Evolutionary conservation across 2,329 filamentous ascomycete genomes (phyloP).

Genomic region (Didymosphaeria variabile): DNA sequence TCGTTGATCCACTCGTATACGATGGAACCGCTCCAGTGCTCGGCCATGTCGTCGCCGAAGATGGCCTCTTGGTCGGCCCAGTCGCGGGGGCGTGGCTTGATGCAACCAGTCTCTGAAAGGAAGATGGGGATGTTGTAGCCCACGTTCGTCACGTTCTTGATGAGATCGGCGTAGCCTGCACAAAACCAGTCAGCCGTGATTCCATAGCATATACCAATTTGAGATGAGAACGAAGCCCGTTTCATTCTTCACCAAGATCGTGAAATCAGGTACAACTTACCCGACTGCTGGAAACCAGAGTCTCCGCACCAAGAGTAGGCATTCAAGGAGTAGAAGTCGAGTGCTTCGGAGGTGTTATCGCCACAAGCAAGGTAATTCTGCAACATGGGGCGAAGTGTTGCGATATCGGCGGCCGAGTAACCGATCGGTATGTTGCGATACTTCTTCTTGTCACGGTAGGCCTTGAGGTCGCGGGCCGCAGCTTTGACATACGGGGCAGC

Average conservation of each 20-base stretch:
- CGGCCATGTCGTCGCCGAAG: constrained; percentile 76
- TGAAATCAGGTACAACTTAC: neutral
- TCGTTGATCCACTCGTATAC: constrained; percentile 93
- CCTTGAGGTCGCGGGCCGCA: constrained; percentile 82
- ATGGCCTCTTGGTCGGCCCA: constrained; percentile 80
- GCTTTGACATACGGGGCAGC: constrained; percentile 87
- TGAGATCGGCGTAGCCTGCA: constrained; percentile 72
- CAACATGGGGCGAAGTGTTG: constrained; percentile 70
- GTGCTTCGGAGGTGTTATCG: constrained; percentile 68
- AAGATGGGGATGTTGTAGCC: constrained; percentile 73
- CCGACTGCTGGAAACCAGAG: constrained; percentile 63
- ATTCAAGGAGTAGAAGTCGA: constrained; percentile 88
- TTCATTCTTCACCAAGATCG: too few species aligned
- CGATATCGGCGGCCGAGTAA: constrained; percentile 87
- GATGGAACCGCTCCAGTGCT: constrained; percentile 78
- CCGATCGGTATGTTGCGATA: constrained; percentile 86
- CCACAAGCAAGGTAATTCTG: constrained; percentile 83
- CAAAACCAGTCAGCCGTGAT: neutral
- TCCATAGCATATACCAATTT: neutral
- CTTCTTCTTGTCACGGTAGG: constrained; percentile 76
- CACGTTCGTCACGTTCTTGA: constrained; percentile 71
- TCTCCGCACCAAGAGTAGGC: constrained; percentile 73
- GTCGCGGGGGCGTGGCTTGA: constrained; percentile 66
- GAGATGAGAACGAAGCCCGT: neutral
- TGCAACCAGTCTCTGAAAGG: constrained; percentile 87